Evolutionary conservation across 108 stramenopile species (phyloP).

Genomic region (Fragilaria crotonensis): DNA sequence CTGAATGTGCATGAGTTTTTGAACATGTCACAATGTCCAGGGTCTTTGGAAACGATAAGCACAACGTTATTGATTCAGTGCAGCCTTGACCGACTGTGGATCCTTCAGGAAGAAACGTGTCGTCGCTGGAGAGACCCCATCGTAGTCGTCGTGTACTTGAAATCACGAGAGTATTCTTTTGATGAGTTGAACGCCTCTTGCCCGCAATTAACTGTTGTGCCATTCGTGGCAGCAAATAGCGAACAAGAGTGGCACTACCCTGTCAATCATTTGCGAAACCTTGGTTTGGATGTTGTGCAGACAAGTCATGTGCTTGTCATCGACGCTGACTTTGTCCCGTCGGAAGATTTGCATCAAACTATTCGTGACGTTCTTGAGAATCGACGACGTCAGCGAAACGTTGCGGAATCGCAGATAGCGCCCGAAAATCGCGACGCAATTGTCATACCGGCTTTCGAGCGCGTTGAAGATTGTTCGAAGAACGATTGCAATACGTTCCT

Average conservation of each 20-base stretch:
- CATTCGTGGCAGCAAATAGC: conserved; percentile 22
- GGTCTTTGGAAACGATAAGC: background rate
- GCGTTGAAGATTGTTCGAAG: conserved; percentile 32
- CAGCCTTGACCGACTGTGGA: conserved; percentile 64
- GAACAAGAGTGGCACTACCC: conserved; percentile 47
- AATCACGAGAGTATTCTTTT: no score
- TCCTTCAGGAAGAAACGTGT: conserved; percentile 65
- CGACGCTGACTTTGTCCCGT: conserved; percentile 90
- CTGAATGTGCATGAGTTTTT: conserved; percentile 7
- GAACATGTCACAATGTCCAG: conserved; percentile 7
- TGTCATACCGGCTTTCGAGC: conserved; percentile 85
- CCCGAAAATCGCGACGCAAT: conserved; percentile 31
- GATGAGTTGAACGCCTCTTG: conserved; percentile 14
- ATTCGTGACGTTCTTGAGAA: conserved; percentile 14
- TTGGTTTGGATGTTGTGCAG: conserved; percentile 65
- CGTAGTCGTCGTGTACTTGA: conserved; percentile 50
- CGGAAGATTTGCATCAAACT: conserved; percentile 33
- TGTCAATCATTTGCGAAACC: conserved; percentile 86
- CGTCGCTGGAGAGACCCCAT: conserved; percentile 69
- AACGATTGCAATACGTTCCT: conserved; percentile 32
- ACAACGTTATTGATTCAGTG: conserved; percentile 63
- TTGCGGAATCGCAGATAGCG: background rate
- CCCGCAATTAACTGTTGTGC: conserved; percentile 46
- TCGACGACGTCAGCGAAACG: no score
- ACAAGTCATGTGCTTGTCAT: conserved; percentile 84